phyloP scores from a whole-genome alignment of 257 asterid species.

The Plantago ovata region DNA sequence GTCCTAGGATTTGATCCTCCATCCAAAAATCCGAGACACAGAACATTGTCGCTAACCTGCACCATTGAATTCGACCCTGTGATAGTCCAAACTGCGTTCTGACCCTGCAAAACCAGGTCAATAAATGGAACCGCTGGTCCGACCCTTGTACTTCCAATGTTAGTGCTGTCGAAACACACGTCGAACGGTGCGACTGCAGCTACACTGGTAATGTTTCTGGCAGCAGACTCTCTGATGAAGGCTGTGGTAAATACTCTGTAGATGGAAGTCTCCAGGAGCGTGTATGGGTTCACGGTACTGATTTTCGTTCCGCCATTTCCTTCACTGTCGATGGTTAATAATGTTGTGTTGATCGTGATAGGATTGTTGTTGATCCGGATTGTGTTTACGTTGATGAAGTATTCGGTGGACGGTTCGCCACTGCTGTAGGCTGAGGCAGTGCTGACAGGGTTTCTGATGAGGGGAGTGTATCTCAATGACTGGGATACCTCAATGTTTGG shows the following conservation, averaged over 20 bases:
- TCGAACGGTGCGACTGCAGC: conserved; percentile 47
- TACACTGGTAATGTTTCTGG: conserved; percentile 36
- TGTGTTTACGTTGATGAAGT: conserved; percentile 48
- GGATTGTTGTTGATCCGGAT: conserved; percentile 32
- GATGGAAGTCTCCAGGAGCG: conserved; percentile 45
- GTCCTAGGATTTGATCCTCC: conserved; percentile 49
- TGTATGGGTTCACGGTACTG: conserved; percentile 57
- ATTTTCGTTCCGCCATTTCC: conserved; percentile 67
- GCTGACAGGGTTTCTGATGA: conserved; percentile 54
- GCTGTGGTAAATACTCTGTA: conserved; percentile 37
- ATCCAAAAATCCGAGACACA: conserved; percentile 50
- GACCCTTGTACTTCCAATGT: conserved; percentile 37
- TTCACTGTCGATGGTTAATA: conserved; percentile 35
- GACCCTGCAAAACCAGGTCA: conserved; percentile 45
- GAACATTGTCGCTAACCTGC: conserved; percentile 31
- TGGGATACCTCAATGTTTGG: conserved; percentile 27
- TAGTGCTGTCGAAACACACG: conserved; percentile 42
- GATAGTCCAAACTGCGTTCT: conserved; percentile 47
- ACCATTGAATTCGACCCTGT: conserved; percentile 66
- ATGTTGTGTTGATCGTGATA: conserved; percentile 31
- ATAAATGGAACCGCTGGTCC: conserved; percentile 52
- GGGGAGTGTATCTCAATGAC: conserved; percentile 42
- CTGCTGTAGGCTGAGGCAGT: conserved; percentile 30
- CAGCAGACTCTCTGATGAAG: conserved; percentile 33
- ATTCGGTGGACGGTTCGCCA: conserved; percentile 58